Conservation (phyloP, 2,329 filamentous ascomycete genomes). For the Colletotrichum sp. region DNA sequence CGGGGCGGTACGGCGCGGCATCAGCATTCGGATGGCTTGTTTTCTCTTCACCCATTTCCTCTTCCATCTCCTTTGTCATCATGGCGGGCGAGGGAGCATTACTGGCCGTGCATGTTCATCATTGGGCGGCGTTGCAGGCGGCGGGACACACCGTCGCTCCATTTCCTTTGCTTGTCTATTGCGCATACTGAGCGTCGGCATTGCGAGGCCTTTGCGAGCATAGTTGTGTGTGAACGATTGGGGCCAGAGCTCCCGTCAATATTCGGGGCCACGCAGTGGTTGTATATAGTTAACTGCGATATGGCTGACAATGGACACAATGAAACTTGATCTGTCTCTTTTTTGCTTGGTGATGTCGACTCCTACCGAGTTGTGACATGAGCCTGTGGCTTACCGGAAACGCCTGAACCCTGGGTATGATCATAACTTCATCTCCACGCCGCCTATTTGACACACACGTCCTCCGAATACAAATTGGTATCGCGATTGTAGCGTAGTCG, state of each 20-base stretch:
- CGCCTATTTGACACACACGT: neutral
- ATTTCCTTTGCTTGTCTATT: neutral
- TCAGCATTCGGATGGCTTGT: slow-evolving; percentile 2
- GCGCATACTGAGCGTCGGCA: neutral
- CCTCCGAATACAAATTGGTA: neutral
- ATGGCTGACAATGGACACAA: neutral
- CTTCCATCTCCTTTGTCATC: neutral
- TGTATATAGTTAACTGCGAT: neutral
- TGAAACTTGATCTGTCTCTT: neutral
- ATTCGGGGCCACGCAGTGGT: neutral
- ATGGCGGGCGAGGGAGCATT: neutral
- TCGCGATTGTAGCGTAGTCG: neutral
- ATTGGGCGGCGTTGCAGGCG: slow-evolving; percentile 14
- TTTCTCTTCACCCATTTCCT: neutral
- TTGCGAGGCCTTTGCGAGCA: neutral
- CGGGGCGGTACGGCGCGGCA: slow-evolving; percentile 9
- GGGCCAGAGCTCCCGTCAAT: neutral
- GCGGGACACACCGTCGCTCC: neutral
- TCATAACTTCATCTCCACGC: neutral
- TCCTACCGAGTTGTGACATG: neutral
- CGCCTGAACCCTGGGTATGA: neutral
- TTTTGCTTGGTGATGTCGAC: neutral
- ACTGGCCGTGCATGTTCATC: slow-evolving; percentile 4
- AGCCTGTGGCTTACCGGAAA: neutral
- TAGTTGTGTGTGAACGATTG: neutral